Base-by-base conservation (phyloP, 2,329 filamentous ascomycete species). In the Hysterium pulicare region DNA sequence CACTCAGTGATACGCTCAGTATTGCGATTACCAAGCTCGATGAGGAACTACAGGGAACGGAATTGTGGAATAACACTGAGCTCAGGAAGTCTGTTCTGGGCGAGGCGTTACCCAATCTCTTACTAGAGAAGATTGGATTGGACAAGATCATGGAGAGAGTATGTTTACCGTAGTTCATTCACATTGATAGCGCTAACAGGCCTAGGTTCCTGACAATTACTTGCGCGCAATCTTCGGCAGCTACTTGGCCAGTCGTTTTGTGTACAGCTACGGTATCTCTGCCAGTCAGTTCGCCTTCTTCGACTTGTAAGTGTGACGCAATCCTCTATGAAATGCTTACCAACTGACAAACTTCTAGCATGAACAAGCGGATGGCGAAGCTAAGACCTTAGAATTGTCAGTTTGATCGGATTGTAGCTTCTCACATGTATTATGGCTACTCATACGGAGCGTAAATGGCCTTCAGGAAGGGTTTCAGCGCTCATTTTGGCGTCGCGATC, bases 221-320 rank as follows among this genome's bases (percentile, higher is more conserved):
- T 80, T 98, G 49, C 82, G 90, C 53, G 86, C 90, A 52, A 97
- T 98, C 66, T 98, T 98, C 63, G 93, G 93, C 55, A 94, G 87
- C 65, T 96, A 91, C 71, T 77, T 98, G 54, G 91, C 93, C 37
- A 94, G 87, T 61, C 86, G 93, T 33, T 98, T 98, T 66, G 89
- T 98, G 31, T 98, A 98, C 69, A 83, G 95, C 67, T 93, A 91
- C 66, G 93, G 93, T 59, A 90, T 90, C 65, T 84, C 81, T 53
- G 90, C 93, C 4, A 93, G 86, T 73, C 91, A 96, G 61, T 97
- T 98, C 73, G 90, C 91, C 30, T 98, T 98, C 77, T 98, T 95
- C 71, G 89, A 95, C 66, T 98, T 97, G 87, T 90, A 74, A 82
- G 86, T 85, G 46, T 35, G 20, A 24, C 37, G n/a, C 22, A 2